Conservation (phyloP, 2,329 filamentous ascomycete species). For the Cadophora gregata region DNA sequence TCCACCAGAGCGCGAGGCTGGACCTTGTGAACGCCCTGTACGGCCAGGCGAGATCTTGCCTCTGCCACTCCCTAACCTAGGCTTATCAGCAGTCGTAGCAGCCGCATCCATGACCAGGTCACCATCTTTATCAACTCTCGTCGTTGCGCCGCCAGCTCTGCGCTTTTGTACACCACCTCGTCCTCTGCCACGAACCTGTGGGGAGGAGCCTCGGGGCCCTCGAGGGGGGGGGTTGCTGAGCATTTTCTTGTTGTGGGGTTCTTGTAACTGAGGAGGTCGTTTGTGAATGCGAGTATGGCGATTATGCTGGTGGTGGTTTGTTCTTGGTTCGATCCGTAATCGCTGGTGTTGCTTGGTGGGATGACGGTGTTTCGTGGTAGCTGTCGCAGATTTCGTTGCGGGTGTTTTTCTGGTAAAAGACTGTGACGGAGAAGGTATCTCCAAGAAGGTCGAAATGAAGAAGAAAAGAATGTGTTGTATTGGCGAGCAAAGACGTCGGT, state of each 20-base stretch:
- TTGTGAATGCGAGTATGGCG: background rate
- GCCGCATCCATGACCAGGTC: conserved; percentile 45
- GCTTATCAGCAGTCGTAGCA: conserved; percentile 37
- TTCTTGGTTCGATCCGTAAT: background rate
- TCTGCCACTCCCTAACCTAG: conserved; percentile 38
- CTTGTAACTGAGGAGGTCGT: background rate
- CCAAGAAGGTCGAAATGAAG: conserved; percentile 12
- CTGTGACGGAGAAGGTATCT: conserved; percentile 5
- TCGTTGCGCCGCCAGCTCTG: conserved; percentile 42
- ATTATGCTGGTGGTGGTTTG: background rate
- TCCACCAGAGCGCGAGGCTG: conserved; percentile 44
- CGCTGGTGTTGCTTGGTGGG: conserved; percentile 1
- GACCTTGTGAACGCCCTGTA: conserved; percentile 34
- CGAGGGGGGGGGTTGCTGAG: conserved; percentile 34
- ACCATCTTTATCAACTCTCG: conserved; percentile 62
- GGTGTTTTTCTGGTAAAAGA: conserved; percentile 14
- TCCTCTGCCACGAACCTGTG: conserved; percentile 40
- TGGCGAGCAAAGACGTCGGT: conserved; percentile 12
- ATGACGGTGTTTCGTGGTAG: conserved; percentile 15
- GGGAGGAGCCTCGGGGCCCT: conserved; percentile 38
- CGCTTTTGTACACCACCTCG: conserved; percentile 60
- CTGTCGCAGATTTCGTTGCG: conserved; percentile 21
- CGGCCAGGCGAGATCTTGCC: conserved; percentile 25
- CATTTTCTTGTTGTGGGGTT: conserved; percentile 5
- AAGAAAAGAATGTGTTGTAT: conserved; percentile 8